Evolutionary conservation across 2,329 filamentous ascomycete genomes (phyloP).

Genomic region (Epichloe uncinata): DNA sequence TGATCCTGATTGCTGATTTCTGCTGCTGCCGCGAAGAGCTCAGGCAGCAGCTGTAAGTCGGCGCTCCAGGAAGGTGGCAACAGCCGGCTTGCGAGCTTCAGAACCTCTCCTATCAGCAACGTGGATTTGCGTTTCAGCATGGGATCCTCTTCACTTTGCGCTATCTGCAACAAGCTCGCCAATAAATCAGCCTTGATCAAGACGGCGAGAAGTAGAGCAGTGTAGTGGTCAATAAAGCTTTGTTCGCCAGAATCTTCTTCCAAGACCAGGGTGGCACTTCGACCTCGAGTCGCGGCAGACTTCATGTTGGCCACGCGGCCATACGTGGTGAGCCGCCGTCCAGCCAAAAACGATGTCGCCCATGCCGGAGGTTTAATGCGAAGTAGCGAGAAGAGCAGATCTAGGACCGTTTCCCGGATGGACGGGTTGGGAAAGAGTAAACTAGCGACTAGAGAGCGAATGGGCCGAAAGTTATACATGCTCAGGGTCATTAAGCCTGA

Average conservation of each 20-base stretch:
- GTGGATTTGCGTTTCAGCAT: slow-evolving; percentile 78
- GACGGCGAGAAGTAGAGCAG: slow-evolving; percentile 71
- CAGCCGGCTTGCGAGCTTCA: slow-evolving; percentile 78
- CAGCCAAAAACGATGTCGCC: slow-evolving; percentile 91
- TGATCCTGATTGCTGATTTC: slow-evolving; percentile 58
- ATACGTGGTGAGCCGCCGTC: slow-evolving; percentile 85
- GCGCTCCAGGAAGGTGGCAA: slow-evolving; percentile 73
- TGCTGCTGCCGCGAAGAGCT: slow-evolving; percentile 66
- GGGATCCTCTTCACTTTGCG: slow-evolving; percentile 53
- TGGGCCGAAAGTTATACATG: slow-evolving; percentile 75
- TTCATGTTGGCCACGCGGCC: slow-evolving; percentile 83
- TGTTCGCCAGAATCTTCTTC: slow-evolving; percentile 60
- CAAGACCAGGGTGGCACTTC: slow-evolving; percentile 37
- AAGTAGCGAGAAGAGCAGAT: slow-evolving; percentile 66
- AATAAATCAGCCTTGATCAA: slow-evolving; percentile 72
- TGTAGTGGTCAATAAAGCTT: slow-evolving; percentile 89
- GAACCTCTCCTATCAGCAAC: slow-evolving; percentile 75
- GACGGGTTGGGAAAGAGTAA: slow-evolving; percentile 42
- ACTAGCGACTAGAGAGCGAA: slow-evolving; percentile 63
- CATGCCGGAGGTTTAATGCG: slow-evolving; percentile 85
- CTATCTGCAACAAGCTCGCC: slow-evolving; percentile 46
- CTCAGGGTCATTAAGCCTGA: slow-evolving; percentile 78
- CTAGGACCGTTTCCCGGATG: slow-evolving; percentile 66
- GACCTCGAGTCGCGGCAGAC: slow-evolving; percentile 36
- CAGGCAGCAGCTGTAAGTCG: slow-evolving; percentile 75